Percentiles rank a stretch among this genome's conserved stretches.
phyloP scores from a whole-genome alignment of 2,329 filamentous ascomycete genomes.

The Waltergamsia citrina region DNA sequence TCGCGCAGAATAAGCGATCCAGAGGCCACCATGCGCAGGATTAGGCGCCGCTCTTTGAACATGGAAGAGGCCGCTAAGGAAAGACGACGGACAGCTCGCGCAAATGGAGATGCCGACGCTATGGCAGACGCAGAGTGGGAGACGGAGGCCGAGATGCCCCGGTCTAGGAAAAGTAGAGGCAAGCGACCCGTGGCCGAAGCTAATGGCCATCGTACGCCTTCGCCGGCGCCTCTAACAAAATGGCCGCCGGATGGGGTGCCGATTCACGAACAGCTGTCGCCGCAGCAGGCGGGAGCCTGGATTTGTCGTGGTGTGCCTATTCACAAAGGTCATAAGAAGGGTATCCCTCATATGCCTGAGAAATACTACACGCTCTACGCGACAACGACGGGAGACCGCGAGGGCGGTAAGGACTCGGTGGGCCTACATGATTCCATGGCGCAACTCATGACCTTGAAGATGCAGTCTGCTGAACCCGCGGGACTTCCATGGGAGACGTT shows the following conservation, averaged over 20 bases:
- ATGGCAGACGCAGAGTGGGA: constrained; percentile 6
- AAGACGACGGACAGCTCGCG: not conserved
- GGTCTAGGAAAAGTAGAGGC: constrained; percentile 3
- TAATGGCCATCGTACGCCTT: constrained; percentile 4
- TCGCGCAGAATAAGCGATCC: too few species aligned
- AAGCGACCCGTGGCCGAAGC: constrained; percentile 2
- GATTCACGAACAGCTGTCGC: constrained; percentile 37
- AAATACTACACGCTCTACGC: constrained; percentile 47
- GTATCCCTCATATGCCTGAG: constrained; percentile 45
- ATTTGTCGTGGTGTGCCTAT: constrained; percentile 48
- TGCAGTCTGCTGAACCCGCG: constrained; percentile 31
- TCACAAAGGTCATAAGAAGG: constrained; percentile 43
- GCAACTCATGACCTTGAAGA: constrained; percentile 46
- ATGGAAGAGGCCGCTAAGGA: not conserved
- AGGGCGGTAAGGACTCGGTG: constrained; percentile 33
- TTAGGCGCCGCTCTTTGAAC: not conserved
- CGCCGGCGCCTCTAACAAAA: constrained; percentile 28
- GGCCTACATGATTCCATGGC: constrained; percentile 46
- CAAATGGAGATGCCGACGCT: not conserved
- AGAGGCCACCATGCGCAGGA: not conserved
- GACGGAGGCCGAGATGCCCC: constrained; percentile 3
- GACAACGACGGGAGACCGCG: constrained; percentile 33
- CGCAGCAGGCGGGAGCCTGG: constrained; percentile 45
- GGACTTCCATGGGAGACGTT: constrained; percentile 57
- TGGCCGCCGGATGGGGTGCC: constrained; percentile 49